Base-by-base conservation (phyloP, 2,329 filamentous ascomycete species). In the Drechmeria coniospora region DNA sequence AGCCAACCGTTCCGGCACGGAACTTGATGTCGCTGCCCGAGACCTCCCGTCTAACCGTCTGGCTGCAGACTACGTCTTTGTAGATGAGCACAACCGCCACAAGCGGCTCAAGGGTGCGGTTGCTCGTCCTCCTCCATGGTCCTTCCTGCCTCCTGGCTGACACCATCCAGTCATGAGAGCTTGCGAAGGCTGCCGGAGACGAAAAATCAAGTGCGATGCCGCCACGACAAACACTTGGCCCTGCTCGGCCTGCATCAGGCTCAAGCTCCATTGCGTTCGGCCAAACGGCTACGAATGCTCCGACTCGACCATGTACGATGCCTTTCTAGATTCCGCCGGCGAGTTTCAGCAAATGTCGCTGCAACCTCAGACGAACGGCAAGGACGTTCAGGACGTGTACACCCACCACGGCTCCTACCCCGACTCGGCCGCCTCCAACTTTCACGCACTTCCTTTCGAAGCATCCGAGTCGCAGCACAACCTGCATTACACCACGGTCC, bases 161-260 rank as follows among this genome's bases (percentile, higher is more conserved):
- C 20, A n/a, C 11, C 4, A 2, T 23, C 13, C 38, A 92, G 87
- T 94, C 28, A 94, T 93, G 84, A 77, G 90, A 61, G 90, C 87
- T 31, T 95, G 87, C 53, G 87, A 94, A 57, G 87, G 87, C 34
- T 95, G 87, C 49, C 72, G 87, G 36, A 77, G 84, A 54, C 74
- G 87, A 46, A 98, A 98, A 56, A 98, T 98, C 50, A 93, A 93
- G 54, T 98, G 87, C 57, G 90, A 95, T 59, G 84, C 87, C 28
- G 87, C 87, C 13, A 93, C 87, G 10, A 94, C 86, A 22, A 94
- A 95, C 52, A 84, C 83, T 21, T 95, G 90, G 87, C 90, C 90
- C 16, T 95, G 87, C 54, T 90, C 86, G 22, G 83, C 90, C 20
- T 98, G 87, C 51, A 79, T 84, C 36, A 74, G 87, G 26, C 63